Conservation (phyloP, 352 stramenopile genomes). For the Phytopythium oedochilum region DNA sequence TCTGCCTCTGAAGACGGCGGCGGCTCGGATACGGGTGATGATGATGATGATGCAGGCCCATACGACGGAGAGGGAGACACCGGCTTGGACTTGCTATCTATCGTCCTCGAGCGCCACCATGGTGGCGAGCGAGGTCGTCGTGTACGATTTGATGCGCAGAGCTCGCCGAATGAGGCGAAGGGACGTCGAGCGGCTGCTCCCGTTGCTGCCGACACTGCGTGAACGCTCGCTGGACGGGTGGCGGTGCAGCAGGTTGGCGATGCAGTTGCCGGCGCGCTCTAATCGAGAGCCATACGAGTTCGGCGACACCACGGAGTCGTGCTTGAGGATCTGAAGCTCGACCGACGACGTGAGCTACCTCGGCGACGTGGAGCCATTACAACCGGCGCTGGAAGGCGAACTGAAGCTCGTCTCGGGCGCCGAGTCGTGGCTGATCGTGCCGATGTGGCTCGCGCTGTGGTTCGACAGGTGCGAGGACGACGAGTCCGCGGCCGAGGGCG, state of each 20-base stretch:
- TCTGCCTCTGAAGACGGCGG: conserved; percentile 10
- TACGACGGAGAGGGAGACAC: not conserved
- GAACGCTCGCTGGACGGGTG: not conserved
- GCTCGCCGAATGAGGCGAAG: not conserved
- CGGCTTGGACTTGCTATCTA: not conserved
- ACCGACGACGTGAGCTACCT: conserved; percentile 16
- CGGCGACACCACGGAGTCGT: conserved; percentile 6
- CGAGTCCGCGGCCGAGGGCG: conserved; percentile 12
- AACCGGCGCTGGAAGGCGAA: conserved; percentile 4
- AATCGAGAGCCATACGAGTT: conserved; percentile 7
- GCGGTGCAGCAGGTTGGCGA: conserved; percentile 32
- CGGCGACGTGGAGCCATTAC: conserved; percentile 18
- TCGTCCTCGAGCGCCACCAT: conserved; percentile 14
- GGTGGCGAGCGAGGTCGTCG: conserved; percentile 52
- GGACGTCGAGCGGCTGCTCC: not conserved
- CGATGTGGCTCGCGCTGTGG: conserved; percentile 1
- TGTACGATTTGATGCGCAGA: conserved; percentile 60
- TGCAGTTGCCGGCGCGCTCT: conserved; percentile 19
- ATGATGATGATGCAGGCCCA: not conserved
- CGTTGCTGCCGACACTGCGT: not conserved
- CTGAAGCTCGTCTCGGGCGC: conserved; percentile 4
- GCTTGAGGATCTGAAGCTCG: conserved; percentile 21
- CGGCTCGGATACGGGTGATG: not conserved
- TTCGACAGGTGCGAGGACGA: conserved; percentile 2
- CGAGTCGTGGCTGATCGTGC: conserved; percentile 1